Conservation (phyloP, 2,329 filamentous ascomycete genomes). For the Teratosphaeria pseudoeucalypti region DNA sequence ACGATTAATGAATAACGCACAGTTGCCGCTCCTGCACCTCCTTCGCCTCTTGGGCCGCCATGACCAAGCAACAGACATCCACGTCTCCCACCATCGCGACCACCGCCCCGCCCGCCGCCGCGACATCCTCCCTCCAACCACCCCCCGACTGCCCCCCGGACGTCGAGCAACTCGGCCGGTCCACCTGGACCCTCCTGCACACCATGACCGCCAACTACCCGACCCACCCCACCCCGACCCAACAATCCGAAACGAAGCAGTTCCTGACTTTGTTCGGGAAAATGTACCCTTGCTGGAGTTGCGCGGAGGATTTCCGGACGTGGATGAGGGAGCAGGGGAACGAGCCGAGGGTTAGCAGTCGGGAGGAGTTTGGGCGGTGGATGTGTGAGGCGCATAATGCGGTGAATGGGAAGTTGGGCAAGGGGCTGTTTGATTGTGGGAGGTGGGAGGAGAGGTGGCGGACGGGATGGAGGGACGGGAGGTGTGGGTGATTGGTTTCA, state of each 20-base stretch:
- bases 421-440: constrained; percentile 78
- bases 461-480: constrained; percentile 69
- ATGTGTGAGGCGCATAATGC: constrained; percentile 80
- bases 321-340: constrained; percentile 62
- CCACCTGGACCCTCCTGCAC: constrained; percentile 89
- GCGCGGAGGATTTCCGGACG: constrained; percentile 77
- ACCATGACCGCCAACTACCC: constrained; percentile 85
- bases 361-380: constrained; percentile 68
- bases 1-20: not conserved
- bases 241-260: constrained; percentile 65
- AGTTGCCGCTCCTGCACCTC: constrained; percentile 66
- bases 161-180: constrained; percentile 74
- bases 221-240: constrained; percentile 49
- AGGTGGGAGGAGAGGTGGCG: constrained; percentile 92
- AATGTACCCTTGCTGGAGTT: constrained; percentile 91
- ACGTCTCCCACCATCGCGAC: constrained; percentile 20
- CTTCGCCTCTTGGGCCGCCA: constrained; percentile 47
- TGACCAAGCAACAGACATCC: constrained; percentile 26
- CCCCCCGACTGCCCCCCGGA: constrained; percentile 75
- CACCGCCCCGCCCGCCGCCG: constrained; percentile 27
- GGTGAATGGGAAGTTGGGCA: constrained; percentile 82
- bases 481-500: constrained; percentile 43
- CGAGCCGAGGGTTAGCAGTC: constrained; percentile 48
- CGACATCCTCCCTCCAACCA: constrained; percentile 20
- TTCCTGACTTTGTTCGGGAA: constrained; percentile 76